A percentile compares a stretch with the other conserved stretches of the same genome.
Conservation (phyloP, 176 grass and related monocot species). For the maize (Zea mays) region DNA sequence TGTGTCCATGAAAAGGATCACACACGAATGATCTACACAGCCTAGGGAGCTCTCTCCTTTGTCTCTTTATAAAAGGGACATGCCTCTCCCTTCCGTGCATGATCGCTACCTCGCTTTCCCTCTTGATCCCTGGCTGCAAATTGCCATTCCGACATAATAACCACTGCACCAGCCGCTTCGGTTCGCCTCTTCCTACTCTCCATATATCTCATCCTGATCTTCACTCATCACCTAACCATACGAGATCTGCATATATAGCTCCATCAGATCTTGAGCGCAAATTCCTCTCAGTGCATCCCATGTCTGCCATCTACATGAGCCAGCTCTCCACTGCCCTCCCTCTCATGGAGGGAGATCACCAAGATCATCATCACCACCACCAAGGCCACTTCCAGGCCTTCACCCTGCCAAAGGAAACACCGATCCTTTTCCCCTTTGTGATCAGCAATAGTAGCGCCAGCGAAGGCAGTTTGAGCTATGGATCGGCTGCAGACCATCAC, state of each 20-base stretch:
- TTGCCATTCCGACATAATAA: slow-evolving; percentile 33
- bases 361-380: slow-evolving; percentile 46
- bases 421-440: slow-evolving; percentile 58
- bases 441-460: slow-evolving; percentile 47
- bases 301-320: slow-evolving; percentile 80
- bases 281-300: slow-evolving; percentile 13
- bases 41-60: slow-evolving; percentile 40
- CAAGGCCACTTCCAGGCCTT: slow-evolving; percentile 62
- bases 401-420: slow-evolving; percentile 54
- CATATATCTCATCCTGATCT: slow-evolving; percentile 29
- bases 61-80: slow-evolving; percentile 73
- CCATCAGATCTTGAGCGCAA: slow-evolving; percentile 19
- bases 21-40: slow-evolving; percentile 50
- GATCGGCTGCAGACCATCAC: slow-evolving; percentile 43
- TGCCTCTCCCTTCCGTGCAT: slow-evolving; percentile 31
- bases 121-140: slow-evolving; percentile 34
- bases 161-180: slow-evolving; percentile 24
- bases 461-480: slow-evolving; percentile 40
- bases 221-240: slow-evolving; percentile 16
- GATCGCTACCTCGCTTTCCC: slow-evolving; percentile 26
- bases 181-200: slow-evolving; percentile 15
- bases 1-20: slow-evolving; percentile 44
- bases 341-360: slow-evolving; percentile 67
- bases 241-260: background rate
- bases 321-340: slow-evolving; percentile 61